Conservation (phyloP, 129 eudicot genomes). For the Artemisia tridentata region DNA sequence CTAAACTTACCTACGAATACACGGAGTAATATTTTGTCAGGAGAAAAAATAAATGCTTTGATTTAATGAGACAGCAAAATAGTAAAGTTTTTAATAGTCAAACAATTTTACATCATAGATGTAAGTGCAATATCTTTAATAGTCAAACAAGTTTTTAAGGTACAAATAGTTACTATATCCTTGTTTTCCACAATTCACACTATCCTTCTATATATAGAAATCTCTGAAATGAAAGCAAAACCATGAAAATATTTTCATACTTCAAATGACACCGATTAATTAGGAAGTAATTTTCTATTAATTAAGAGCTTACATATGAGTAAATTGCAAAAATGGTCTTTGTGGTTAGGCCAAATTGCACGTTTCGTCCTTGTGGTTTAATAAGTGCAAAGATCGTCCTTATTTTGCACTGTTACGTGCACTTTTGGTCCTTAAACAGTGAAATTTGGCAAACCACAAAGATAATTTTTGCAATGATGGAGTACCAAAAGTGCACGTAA, state of each 20-base stretch:
- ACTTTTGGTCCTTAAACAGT: too few species aligned
- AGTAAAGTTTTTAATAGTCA: constrained; percentile 15
- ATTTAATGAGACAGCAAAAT: constrained; percentile 17
- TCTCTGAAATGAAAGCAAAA: constrained; percentile 21
- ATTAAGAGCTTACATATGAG: too few species aligned
- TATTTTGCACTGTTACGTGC: too few species aligned
- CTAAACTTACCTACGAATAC: neutral
- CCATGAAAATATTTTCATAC: constrained; percentile 23
- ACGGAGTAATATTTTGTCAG: neutral
- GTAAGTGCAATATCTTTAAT: constrained; percentile 17
- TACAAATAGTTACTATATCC: constrained; percentile 4
- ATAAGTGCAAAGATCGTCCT: too few species aligned
- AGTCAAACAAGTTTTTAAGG: too few species aligned
- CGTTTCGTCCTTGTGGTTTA: too few species aligned
- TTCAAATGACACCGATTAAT: constrained; percentile 20
- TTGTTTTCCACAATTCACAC: constrained; percentile 10
- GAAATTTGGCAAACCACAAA: too few species aligned
- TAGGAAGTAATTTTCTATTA: neutral
- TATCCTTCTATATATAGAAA: constrained; percentile 16
- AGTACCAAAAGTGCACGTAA: too few species aligned
- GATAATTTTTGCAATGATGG: too few species aligned
- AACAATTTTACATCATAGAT: constrained; percentile 2
- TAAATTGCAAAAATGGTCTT: too few species aligned
- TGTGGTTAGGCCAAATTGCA: too few species aligned
- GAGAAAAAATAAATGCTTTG: constrained; percentile 10